These are phyloP conservation scores for Sclerotinia subarctica DNA, from an alignment of 2,329 filamentous ascomycete species.

Conservation along the genomic window DNA sequence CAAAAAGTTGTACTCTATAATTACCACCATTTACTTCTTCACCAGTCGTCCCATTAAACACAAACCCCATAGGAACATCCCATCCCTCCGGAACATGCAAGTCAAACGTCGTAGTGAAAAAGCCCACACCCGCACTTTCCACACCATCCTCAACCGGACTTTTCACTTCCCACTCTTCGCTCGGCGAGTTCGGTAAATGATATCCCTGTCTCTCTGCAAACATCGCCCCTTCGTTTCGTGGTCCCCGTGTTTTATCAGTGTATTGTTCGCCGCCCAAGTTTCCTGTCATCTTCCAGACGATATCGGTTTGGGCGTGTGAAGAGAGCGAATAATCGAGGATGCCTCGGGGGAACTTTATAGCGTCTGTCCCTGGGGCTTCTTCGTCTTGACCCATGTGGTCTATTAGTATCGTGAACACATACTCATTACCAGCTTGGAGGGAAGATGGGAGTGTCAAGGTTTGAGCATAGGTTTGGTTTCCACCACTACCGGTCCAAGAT, in stretches of 20 bases:
- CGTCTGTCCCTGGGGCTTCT: slow-evolving; percentile 55
- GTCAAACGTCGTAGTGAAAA: slow-evolving; percentile 55
- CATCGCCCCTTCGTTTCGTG: slow-evolving; percentile 64
- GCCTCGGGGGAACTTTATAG: slow-evolving; percentile 60
- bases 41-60: slow-evolving; percentile 46
- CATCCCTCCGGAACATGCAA: slow-evolving; percentile 54
- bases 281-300: slow-evolving; percentile 65
- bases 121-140: slow-evolving; percentile 50
- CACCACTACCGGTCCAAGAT: slow-evolving; percentile 51
- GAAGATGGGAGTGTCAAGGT: slow-evolving; percentile 60
- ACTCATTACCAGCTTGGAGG: slow-evolving; percentile 50
- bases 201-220: slow-evolving; percentile 62
- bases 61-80: slow-evolving; percentile 60
- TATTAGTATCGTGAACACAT: slow-evolving; percentile 65
- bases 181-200: slow-evolving; percentile 54
- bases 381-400: slow-evolving; percentile 70
- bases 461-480: slow-evolving; percentile 56
- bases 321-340: slow-evolving; percentile 58
- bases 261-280: slow-evolving; percentile 66
- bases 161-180: slow-evolving; percentile 43
- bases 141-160: slow-evolving; percentile 44
- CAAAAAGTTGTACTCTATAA: slow-evolving; percentile 63
- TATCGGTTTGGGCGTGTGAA: slow-evolving; percentile 45
- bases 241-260: slow-evolving; percentile 55
- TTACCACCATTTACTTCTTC: slow-evolving; percentile 32